phyloP scores from a whole-genome alignment of 306 rosid genomes.

The Inga oerstediana region DNA sequence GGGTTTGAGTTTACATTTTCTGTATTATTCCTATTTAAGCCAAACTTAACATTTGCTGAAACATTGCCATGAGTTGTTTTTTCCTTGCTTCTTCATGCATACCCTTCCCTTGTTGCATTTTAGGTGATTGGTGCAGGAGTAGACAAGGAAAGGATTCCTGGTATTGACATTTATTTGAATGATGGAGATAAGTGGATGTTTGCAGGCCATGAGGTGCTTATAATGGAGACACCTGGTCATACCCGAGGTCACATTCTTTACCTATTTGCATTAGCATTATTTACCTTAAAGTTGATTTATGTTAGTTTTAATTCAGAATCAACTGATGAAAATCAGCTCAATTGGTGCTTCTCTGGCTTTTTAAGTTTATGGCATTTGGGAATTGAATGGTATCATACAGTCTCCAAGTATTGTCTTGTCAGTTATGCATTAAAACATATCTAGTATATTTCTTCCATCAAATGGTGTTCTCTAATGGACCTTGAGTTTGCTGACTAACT shows the following conservation, averaged over 20 bases:
- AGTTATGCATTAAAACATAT: neutral
- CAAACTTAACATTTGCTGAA: neutral
- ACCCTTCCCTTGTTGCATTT: slow-evolving; percentile 20
- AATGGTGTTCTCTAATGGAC: neutral
- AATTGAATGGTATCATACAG: neutral
- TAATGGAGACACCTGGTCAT: slow-evolving; percentile 96
- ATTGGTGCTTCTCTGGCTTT: slow-evolving; percentile 2
- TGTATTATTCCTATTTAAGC: neutral
- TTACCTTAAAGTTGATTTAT: neutral
- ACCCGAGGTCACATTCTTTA: slow-evolving; percentile 66
- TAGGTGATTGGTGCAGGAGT: slow-evolving; percentile 91
- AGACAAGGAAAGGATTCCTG: slow-evolving; percentile 84
- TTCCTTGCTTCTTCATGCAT: slow-evolving; percentile 2
- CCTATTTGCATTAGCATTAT: slow-evolving; percentile 25
- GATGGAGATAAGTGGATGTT: slow-evolving; percentile 99
- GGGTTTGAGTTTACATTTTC: neutral
- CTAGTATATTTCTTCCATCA: neutral
- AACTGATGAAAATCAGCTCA: neutral
- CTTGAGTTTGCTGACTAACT: neutral
- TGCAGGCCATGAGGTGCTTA: slow-evolving; percentile 92
- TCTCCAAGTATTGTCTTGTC: neutral
- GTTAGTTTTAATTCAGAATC: slow-evolving; percentile 3
- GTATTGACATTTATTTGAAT: slow-evolving; percentile 80
- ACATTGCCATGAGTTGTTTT: neutral
- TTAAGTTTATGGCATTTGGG: slow-evolving; percentile 17